These are phyloP conservation scores for Neurospora cerealis DNA, from an alignment of 495 filamentous ascomycete species.

Conservation along the genomic window DNA sequence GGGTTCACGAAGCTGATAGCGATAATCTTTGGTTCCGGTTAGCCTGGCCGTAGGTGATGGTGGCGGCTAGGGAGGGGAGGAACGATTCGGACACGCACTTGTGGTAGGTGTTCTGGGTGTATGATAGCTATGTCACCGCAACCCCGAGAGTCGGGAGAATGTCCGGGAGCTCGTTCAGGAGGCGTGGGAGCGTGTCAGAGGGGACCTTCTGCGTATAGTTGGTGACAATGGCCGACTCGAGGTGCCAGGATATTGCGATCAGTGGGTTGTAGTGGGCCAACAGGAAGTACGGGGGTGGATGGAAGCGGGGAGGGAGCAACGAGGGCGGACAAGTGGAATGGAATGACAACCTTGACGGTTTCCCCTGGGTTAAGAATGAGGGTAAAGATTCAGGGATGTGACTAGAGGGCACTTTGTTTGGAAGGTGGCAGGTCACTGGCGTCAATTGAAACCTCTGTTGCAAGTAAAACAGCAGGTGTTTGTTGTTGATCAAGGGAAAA, in stretches of 20 bases:
- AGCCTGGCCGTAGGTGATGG: background rate
- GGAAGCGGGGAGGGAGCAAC: background rate
- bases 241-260: background rate
- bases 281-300: background rate
- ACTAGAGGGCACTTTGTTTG: background rate
- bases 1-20: background rate
- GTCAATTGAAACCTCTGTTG: background rate
- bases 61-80: background rate
- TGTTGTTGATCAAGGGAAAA: background rate
- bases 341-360: background rate
- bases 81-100: background rate
- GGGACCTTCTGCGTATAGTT: background rate
- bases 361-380: background rate
- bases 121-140: background rate
- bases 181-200: background rate
- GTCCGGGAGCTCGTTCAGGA: background rate
- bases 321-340: background rate
- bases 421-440: background rate
- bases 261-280: background rate
- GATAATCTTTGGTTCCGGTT: background rate
- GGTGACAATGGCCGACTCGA: background rate
- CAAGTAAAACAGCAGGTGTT: background rate
- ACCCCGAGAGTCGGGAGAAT: background rate
- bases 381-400: background rate
- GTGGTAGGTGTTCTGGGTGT: background rate